Evolutionary conservation across 2,329 filamentous ascomycete genomes (phyloP), one percentile per base, ranked within the genome.

Genomic region (Mariannaea elegans): DNA sequence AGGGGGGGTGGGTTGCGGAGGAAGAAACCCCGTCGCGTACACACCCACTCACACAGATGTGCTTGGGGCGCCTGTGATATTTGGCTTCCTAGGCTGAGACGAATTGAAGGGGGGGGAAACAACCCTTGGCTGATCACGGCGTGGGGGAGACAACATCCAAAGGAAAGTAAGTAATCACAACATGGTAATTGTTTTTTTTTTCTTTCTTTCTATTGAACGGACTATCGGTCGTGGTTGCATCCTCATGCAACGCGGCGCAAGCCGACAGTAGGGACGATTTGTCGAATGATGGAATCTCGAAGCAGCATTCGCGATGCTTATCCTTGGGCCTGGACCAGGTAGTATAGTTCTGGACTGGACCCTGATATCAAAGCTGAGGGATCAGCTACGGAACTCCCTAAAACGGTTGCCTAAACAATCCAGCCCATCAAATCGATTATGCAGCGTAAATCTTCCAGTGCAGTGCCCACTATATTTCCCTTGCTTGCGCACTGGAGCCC

Each of bases 101-200:
- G 19, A 34, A 23, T 7, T 13, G 39, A 50, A 50, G 54, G 54
- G 53, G 54, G 54, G 47, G 31, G 34, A 24, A 53, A 34, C 36
- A 49, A 38, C 34, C 44, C 42, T 42, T 41, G 44, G 36, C 36
- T 7, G 29, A 18, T 31, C 27, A 14, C 19, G 49, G 36, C 56
- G 56, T 59, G 56, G 56, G 56, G 56, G 56, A 59, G 49, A 42
- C 21, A 59, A 59, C 54, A 51, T 39, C 27, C 27, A 31, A 6
- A 49, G 12, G 24, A 7, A 16, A 27, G 18, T 19, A 7, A 27
- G 39, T 19, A 21, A 44, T 27, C 19, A 44, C 10, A 12, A 7
- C 13, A 36, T 27, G 6, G 24, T 5, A 27, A 27, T 27, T 9
- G 24, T 9, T 27, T 27, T 27, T 27, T 27, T 5, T 27, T 27